phyloP scores from a whole-genome alignment of 176 grass and related monocot genomes.

The Raddia distichophylla region DNA sequence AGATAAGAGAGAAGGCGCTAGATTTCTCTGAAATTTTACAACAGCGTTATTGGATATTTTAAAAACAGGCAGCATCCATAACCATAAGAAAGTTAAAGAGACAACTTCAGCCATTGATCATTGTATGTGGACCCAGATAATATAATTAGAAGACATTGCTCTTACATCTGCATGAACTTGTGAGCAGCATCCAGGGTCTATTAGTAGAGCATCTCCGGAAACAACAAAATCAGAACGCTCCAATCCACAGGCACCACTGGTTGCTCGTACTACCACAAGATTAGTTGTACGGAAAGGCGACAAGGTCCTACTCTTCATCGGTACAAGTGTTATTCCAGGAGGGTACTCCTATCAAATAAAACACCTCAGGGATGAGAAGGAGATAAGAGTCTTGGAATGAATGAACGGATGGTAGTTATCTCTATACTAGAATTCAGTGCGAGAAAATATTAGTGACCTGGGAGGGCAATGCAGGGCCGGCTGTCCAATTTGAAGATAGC shows the following conservation, averaged over 20 bases:
- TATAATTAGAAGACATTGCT: slow-evolving; percentile 17
- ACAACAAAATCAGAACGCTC: slow-evolving; percentile 45
- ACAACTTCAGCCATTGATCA: not conserved
- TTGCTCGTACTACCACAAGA: slow-evolving; percentile 64
- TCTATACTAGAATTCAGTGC: not conserved
- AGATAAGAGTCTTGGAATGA: not conserved
- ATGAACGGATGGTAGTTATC: not conserved
- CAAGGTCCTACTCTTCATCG: slow-evolving; percentile 90
- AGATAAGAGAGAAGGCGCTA: slow-evolving; percentile 2
- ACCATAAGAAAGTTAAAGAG: not conserved
- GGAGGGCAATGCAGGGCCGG: slow-evolving; percentile 40
- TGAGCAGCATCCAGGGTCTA: slow-evolving; percentile 92
- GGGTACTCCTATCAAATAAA: slow-evolving; percentile 74
- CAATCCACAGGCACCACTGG: slow-evolving; percentile 23
- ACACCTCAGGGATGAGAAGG: slow-evolving; percentile 9
- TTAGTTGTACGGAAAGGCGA: slow-evolving; percentile 89
- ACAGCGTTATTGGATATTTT: not conserved
- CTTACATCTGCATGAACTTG: slow-evolving; percentile 71
- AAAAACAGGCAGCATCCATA: slow-evolving; percentile 12
- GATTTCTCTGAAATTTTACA: slow-evolving; percentile 27
- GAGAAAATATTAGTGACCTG: slow-evolving; percentile 54
- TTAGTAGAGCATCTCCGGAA: slow-evolving; percentile 67
- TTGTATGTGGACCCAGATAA: not conserved
- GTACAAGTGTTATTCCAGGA: slow-evolving; percentile 83
- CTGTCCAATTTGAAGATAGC: slow-evolving; percentile 27